phyloP scores from a whole-genome alignment of 208 protist species.

The Trypanosoma caninum region DNA sequence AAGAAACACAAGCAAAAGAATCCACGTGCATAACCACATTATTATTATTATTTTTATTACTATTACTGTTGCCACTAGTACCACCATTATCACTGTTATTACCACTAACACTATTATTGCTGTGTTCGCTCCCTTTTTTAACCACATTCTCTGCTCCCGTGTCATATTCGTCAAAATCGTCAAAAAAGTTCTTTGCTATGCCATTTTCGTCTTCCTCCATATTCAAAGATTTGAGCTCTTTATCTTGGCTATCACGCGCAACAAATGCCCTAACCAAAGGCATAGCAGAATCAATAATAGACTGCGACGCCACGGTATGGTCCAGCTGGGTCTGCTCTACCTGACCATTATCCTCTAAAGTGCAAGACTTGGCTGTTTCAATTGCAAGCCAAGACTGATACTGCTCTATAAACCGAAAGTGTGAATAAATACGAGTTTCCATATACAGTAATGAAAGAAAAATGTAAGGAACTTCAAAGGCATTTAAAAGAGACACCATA shows the following conservation, averaged over 20 bases:
- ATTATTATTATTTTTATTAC: not conserved
- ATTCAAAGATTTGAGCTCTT: not conserved
- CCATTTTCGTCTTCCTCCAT: constrained; percentile 18
- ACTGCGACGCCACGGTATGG: not conserved
- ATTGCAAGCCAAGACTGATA: constrained; percentile 13
- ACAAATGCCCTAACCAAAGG: too few relatives aligned
- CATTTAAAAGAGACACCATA: constrained; percentile 37
- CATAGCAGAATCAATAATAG: too few relatives aligned
- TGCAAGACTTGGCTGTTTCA: constrained; percentile 4
- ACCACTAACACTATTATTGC: not conserved
- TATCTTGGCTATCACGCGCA: too few relatives aligned
- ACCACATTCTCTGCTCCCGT: not conserved
- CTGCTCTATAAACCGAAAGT: constrained; percentile 26
- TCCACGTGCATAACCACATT: too few relatives aligned
- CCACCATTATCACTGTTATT: not conserved
- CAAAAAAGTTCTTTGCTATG: constrained; percentile 23
- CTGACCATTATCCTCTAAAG: constrained; percentile 12
- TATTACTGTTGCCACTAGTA: not conserved
- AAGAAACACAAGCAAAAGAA: too few relatives aligned
- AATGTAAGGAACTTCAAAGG: constrained; percentile 60
- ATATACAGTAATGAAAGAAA: constrained; percentile 40
- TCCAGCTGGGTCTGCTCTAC: not conserved
- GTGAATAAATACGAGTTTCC: constrained; percentile 36
- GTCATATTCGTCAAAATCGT: constrained; percentile 10
- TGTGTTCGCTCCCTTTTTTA: not conserved